Percentiles rank a stretch among this genome's conserved stretches.
These are phyloP conservation scores for Linnemannia exigua DNA, from an alignment of 192 early-diverging fungal genomes.

Conservation along the genomic window DNA sequence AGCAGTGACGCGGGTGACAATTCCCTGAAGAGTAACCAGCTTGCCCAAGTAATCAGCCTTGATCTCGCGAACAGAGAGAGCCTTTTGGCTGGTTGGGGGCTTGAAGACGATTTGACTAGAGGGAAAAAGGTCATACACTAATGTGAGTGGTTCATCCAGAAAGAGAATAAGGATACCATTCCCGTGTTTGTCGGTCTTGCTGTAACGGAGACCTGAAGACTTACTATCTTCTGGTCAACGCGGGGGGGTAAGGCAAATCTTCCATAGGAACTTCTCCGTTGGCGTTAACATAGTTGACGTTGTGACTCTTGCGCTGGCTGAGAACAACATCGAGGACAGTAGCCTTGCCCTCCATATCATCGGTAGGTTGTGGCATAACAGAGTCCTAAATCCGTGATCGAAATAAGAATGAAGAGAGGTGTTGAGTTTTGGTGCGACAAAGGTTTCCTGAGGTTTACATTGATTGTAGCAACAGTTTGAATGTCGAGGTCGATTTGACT, in stretches of 20 bases:
- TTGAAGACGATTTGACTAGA: conserved; percentile 84
- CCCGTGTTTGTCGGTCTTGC: background rate
- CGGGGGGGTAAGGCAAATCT: conserved; percentile 75
- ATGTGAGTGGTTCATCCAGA: background rate
- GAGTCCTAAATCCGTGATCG: conserved; percentile 28
- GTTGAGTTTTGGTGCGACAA: background rate
- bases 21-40: conserved; percentile 90
- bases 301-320: conserved; percentile 83
- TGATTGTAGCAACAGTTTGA: background rate
- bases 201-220: conserved; percentile 24
- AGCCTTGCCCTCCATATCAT: conserved; percentile 73
- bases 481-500: background rate
- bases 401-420: background rate
- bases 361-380: conserved; percentile 64
- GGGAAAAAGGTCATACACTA: background rate
- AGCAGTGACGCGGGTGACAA: conserved; percentile 94
- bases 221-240: conserved; percentile 90
- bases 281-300: conserved; percentile 57
- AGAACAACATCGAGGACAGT: conserved; percentile 93
- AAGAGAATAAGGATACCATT: background rate
- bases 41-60: conserved; percentile 85
- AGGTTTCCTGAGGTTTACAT: background rate
- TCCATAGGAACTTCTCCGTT: conserved; percentile 56
- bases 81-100: conserved; percentile 70
- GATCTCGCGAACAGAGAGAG: conserved; percentile 89